Evolutionary conservation across 495 filamentous ascomycete genomes (phyloP), one percentile per base, ranked within the genome.

Genomic region (Niebla homalea): DNA sequence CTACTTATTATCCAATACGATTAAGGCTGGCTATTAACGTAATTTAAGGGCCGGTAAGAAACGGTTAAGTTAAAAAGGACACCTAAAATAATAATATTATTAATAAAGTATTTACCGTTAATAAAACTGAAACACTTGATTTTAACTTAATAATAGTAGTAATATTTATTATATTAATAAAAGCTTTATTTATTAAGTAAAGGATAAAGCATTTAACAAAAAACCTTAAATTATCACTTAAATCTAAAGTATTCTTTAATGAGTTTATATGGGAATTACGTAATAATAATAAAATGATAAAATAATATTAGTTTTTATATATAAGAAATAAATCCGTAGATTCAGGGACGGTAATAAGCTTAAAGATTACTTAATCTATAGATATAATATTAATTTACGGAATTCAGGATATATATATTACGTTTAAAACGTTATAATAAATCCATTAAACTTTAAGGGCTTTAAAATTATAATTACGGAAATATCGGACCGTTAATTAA

Each of bases 171-270:
- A 26, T 26, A 26, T 26, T 4, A 7, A 26, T 7, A n/a, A n/a
- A n/a, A n/a, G n/a, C n/a, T n/a, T 4, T 3, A 26, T 7, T 26
- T 26, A n/a, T n/a, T 26, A 4, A 3, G 25, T 3, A 26, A 7
- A 26, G 43, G 49, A 32, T 49, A 29, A 36, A 54, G 43, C 41
- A 43, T 38, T 49, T 54, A 20, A 12, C 43, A 36, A 44, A 29
- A 20, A 45, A 35, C 43, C 39, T 0, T 18, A 15, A 49, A 49
- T 49, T 23, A 25, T 23, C 7, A 26, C 7, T 26, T 4, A 26
- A 26, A 26, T 26, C 25, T 3, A 7, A 26, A n/a, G 12, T 20
- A n/a, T 43, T 54, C 18, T 15, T 49, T 25, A 36, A 49, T 49
- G 10, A 25, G 14, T 0, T 22, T 16, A 1, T 18, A 54, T 7